Base-by-base conservation (phyloP, 768 basidiomycete species). In the Boletus rubropictus region DNA sequence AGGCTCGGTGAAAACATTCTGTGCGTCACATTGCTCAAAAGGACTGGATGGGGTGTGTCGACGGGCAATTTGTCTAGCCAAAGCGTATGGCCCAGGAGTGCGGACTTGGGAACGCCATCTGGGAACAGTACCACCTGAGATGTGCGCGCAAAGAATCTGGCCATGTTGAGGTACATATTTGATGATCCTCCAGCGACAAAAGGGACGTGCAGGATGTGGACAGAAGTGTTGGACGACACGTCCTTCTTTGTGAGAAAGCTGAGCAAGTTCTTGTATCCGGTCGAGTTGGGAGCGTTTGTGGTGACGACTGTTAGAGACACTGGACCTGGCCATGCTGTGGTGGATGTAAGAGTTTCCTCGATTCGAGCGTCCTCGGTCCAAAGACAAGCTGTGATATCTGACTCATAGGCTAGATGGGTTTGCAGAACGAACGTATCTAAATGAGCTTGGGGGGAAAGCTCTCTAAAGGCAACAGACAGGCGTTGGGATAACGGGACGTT, bases 151-250 rank as follows among this genome's bases (percentile, higher is more conserved):
- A 82, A 77, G 40, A 82, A 63, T n/a, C 81, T 70, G 2, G 82
- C 83, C 27, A 85, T 59, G 58, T 85, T 85, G 20, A 85, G 68
- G 54, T 77, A 80, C 15, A 68, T 57, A 50, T 83, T 84, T 12
- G 77, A 72, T 57, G 68, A 68, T 10, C 48, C 60, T 10, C 74
- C 62, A 3, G 61, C 58, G n/a, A 60, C 42, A 17, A 68, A 60
- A n/a, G 60, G 53, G 28, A 74, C 57, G 54, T 74, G 70, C 10
- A 84, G 51, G 18, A 82, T 48, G 55, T 84, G 80, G 11, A 76
- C 53, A 11, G 69, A 75, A 7, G 75, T 57, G 33, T 61, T 55
- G 18, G 55, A 44, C 32, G 62, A 33, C 24, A 48, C 29, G 20
- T 42, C 27, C 20, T 18, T 37, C 10, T 47, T 36, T n/a, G 25